Percentiles rank a stretch among this genome's conserved stretches.
phyloP scores from a whole-genome alignment of 352 stramenopile genomes.

The Pythium apleroticum region DNA sequence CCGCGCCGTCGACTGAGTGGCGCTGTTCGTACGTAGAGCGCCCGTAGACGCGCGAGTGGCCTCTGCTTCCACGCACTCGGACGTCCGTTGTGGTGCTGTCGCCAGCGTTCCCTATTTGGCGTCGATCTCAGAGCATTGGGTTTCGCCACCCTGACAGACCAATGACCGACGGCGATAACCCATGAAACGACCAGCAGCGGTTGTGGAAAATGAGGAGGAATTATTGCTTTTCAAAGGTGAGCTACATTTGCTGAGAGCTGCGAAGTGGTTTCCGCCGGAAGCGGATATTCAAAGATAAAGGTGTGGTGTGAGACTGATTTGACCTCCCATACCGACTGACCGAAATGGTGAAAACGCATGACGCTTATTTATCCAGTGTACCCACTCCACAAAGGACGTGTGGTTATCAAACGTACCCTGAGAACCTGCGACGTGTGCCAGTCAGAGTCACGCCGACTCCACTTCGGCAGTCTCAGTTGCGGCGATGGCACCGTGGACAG shows the following conservation, averaged over 20 bases:
- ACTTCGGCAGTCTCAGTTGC: neutral
- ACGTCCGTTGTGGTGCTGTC: conserved; percentile 21
- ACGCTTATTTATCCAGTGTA: conserved; percentile 24
- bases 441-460: neutral
- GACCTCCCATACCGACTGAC: neutral
- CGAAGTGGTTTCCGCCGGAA: neutral
- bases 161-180: conserved; percentile 11
- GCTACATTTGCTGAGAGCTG: neutral
- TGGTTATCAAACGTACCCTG: conserved; percentile 16
- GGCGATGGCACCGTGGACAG: neutral
- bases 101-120: conserved; percentile 17
- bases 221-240: conserved; percentile 5
- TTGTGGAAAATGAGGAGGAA: neutral
- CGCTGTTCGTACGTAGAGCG: neutral
- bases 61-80: conserved; percentile 8
- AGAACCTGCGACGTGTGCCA: conserved; percentile 3
- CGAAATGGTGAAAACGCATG: conserved; percentile 20
- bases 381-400: conserved; percentile 17
- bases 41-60: neutral
- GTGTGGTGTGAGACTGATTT: conserved; percentile 26
- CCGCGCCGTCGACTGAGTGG: neutral
- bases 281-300: neutral
- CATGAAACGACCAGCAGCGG: conserved; percentile 20
- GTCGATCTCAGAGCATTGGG: conserved; percentile 14
- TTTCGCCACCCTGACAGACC: conserved; percentile 22